Evolutionary conservation across 2,329 filamentous ascomycete species (phyloP).

Genomic region (Talaromyces atroroseus): DNA sequence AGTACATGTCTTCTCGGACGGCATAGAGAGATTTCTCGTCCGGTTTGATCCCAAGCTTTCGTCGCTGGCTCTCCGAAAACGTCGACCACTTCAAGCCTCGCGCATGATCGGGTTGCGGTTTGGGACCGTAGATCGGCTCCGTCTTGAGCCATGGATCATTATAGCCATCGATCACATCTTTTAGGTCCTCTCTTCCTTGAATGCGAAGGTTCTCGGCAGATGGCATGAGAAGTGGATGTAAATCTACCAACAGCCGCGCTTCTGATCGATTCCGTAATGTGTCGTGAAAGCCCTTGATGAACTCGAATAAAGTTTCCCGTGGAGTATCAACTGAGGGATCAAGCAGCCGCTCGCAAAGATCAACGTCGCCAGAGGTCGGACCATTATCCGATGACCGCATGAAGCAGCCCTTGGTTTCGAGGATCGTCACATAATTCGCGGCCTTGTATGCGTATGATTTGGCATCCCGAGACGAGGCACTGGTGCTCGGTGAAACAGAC

Average conservation of each 20-base stretch:
- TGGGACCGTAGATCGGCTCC: constrained; percentile 4
- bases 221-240: neutral
- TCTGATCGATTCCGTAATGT: neutral
- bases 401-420: constrained; percentile 14
- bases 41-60: neutral
- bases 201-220: neutral
- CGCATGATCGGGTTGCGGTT: constrained; percentile 3
- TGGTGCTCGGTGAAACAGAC: neutral
- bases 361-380: neutral
- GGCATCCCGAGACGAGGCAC: constrained; percentile 11
- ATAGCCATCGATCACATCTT: constrained; percentile 1
- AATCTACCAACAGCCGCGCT: neutral
- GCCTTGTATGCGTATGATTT: constrained; percentile 13
- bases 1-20: neutral
- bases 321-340: neutral
- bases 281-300: neutral
- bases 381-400: constrained; percentile 12
- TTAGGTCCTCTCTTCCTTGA: neutral
- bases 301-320: neutral
- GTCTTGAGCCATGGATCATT: constrained; percentile 7
- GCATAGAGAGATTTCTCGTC: neutral
- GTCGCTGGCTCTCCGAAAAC: constrained; percentile 1
- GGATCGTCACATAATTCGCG: constrained; percentile 10
- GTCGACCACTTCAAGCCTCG: neutral
- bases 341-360: neutral